These are phyloP conservation scores for Arthroderma sp. DNA, from an alignment of 2,329 filamentous ascomycete species.

Conservation along the genomic window DNA sequence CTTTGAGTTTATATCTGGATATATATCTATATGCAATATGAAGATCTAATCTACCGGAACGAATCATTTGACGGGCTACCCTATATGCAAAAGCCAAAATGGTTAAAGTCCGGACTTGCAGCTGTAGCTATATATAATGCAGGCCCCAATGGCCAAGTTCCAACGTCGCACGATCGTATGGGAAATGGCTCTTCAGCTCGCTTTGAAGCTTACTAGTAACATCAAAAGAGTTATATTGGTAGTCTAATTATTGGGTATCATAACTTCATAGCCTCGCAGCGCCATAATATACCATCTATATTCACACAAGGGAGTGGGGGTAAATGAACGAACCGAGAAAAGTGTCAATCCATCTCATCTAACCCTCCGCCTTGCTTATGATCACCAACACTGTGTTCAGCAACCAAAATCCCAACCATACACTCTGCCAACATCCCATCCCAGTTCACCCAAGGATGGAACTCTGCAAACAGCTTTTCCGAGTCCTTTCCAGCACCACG, in stretches of 20 bases:
- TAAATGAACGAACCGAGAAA: background rate
- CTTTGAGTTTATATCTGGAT: background rate
- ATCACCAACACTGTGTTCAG: conserved; percentile 37
- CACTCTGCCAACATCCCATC: conserved; percentile 53
- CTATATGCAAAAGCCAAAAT: background rate
- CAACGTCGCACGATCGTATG: background rate
- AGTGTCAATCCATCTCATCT: conserved; percentile 47
- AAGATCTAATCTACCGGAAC: background rate
- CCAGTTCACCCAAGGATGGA: conserved; percentile 59
- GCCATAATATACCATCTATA: too few relatives aligned
- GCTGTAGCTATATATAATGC: background rate
- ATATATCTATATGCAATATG: background rate
- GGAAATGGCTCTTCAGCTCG: background rate
- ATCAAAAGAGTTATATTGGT: background rate
- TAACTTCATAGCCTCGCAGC: background rate
- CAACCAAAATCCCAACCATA: conserved; percentile 49
- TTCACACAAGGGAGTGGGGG: background rate
- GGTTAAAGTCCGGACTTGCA: background rate
- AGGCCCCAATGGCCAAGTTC: background rate
- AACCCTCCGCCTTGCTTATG: conserved; percentile 25
- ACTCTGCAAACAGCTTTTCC: conserved; percentile 49
- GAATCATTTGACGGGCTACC: background rate
- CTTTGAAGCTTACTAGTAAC: background rate
- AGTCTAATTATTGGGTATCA: conserved; percentile 1
- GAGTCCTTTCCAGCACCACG: conserved; percentile 54